A percentile compares a stretch with the other conserved stretches of the same genome.
Conservation (phyloP, 495 filamentous ascomycete species). For the Neurospora sp. region DNA sequence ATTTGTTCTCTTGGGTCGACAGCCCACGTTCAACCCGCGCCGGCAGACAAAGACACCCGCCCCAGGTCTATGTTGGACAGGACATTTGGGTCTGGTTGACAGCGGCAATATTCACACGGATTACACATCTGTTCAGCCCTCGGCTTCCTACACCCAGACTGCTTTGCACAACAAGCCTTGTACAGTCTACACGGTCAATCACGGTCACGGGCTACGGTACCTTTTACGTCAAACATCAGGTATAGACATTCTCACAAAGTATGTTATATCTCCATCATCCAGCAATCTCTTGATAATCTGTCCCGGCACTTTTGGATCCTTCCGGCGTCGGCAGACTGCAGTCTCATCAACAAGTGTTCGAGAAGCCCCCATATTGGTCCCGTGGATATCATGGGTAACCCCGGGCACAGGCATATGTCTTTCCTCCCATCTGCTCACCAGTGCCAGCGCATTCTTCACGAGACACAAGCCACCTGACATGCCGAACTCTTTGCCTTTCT, state of each 20-base stretch:
- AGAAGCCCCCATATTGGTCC: not conserved
- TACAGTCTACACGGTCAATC: not conserved
- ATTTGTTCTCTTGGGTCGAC: constrained; percentile 7
- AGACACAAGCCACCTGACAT: not conserved
- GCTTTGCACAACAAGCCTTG: not conserved
- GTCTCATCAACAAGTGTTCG: not conserved
- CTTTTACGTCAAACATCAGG: not conserved
- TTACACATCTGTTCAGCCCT: not conserved
- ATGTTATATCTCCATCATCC: not conserved
- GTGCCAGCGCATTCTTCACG: not conserved
- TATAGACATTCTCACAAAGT: not conserved
- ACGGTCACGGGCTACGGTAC: not conserved
- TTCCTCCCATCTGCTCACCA: not conserved
- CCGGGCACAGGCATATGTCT: not conserved
- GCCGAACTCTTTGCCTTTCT: not conserved
- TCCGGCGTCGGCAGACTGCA: not conserved
- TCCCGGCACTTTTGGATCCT: not conserved
- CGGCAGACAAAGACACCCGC: not conserved
- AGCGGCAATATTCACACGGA: not conserved
- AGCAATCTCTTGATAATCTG: not conserved
- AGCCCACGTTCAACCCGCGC: not conserved
- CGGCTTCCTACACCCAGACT: not conserved
- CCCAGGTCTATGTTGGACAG: constrained; percentile 14
- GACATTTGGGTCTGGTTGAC: not conserved
- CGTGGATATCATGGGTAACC: not conserved